phyloP scores from a whole-genome alignment of 108 stramenopile genomes.

The Epipyxis sp. region DNA sequence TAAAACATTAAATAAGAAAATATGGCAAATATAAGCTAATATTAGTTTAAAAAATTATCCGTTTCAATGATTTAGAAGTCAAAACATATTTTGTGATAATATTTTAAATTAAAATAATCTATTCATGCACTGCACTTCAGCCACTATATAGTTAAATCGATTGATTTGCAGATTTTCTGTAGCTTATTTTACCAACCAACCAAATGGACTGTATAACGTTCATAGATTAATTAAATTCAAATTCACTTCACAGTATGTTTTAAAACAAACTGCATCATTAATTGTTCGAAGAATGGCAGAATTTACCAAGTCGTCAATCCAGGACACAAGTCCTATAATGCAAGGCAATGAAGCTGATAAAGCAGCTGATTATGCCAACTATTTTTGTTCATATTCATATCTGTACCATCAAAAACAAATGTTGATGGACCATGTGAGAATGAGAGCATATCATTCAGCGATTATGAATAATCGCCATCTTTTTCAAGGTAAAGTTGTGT shows the following conservation, averaged over 20 bases:
- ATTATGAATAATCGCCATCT: constrained; percentile 83
- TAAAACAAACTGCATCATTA: too few species aligned
- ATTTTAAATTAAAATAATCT: too few species aligned
- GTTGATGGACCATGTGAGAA: constrained; percentile 94
- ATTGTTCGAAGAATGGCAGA: neutral
- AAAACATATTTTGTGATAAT: too few species aligned
- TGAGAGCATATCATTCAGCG: constrained; percentile 94
- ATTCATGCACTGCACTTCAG: too few species aligned
- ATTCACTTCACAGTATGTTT: too few species aligned
- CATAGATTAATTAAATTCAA: too few species aligned
- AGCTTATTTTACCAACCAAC: too few species aligned
- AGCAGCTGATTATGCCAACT: constrained; percentile 85
- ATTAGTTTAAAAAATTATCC: too few species aligned
- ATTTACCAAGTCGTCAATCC: neutral
- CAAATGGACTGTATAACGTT: too few species aligned
- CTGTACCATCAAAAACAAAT: constrained; percentile 98
- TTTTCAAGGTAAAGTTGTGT: constrained; percentile 92
- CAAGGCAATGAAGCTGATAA: constrained; percentile 30
- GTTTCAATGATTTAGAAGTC: too few species aligned
- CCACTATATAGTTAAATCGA: too few species aligned
- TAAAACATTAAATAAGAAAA: neutral
- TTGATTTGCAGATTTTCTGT: too few species aligned
- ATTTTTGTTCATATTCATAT: constrained; percentile 89
- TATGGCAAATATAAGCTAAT: neutral
- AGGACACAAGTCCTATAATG: constrained; percentile 32